Evolutionary conservation across 139 green algal species (phyloP), one percentile per base, ranked within the genome.

Genomic region (Diplosphaera chodatii): DNA sequence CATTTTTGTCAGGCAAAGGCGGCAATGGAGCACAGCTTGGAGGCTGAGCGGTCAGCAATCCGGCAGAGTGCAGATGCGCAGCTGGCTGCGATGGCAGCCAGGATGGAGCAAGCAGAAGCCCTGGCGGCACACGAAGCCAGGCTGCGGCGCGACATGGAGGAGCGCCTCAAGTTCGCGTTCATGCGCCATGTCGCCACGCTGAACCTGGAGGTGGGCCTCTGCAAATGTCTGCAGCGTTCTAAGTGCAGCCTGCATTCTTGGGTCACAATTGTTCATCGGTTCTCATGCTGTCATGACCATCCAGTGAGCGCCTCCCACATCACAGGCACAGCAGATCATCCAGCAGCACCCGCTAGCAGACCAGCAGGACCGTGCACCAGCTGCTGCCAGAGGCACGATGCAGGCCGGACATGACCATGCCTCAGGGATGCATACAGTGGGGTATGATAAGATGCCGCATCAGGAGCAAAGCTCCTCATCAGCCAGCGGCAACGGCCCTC

Each of bases 121-220:
- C 3, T 25, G 3, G 48, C 48, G 25, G 48, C 48, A 18, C 48
- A 59, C 48, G 48, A 59, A 18, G 48, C 25, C 16, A 25, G 3
- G 13, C 48, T 74, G 64, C 55, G 40, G 27, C 78, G 71, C 70
- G 67, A 84, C 71, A 48, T 10, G 15, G 40, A 82, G 48, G 73
- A 72, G 30, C 69, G 74, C 59, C 72, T 81, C 23, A 78, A 76
- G 71, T 67, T 70, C 2, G 75, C 79, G 41, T 67, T 82, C 32
- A 40, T 80, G 65, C 59, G 70, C 1, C 16, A 25, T 59, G 48
- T 59, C 10, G 13, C 16, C 48, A 25, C 48, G 13, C 48, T 59
- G 10, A 59, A 59, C 48, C 48, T 59, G 3, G 48, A 59, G 48
- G 48, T 59, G 16, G 37, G 37, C 37, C n/a, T n/a, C n/a, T n/a